Base-by-base conservation (phyloP, 225 moss, liverwort and hornwort genomes). In the Neckera pumila region DNA sequence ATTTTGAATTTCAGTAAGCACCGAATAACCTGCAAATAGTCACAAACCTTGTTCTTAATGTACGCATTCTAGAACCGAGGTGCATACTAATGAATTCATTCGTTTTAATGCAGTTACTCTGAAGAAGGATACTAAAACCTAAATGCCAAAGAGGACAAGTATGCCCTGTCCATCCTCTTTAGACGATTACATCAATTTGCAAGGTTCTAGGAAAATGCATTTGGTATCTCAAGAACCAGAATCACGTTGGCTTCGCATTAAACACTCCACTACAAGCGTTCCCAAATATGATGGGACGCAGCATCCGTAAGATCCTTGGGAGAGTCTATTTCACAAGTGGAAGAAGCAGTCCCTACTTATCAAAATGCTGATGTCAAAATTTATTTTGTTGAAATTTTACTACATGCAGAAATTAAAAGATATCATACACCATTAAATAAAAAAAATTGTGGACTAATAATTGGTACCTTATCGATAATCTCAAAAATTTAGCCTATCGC, bases 1-100 rank as follows among this genome's bases (percentile, higher is more conserved):
- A 58, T 97, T 93, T 85, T 99, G 99, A 85, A 99, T 97, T 90
- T 99, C 99, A 60, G 95, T 96, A 54, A 99, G 96, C 91, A 97
- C 97, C 90, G 95, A 90, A 88, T 96, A 97, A 66, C 97, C 99
- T 99, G 95, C 85, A 87, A 88, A 81, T 19, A 49, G 54, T 36
- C 60, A 87, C 71, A 87, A 81, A 70, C n/a, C 36, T 63, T 81
- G 38, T 62, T 59, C 65, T 82, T 33, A 87, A 86, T 4, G 40
- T 53, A 33, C 43, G 45, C 40, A 81, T 42, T 70, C 27, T 79
- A 79, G 53, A 82, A 65, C 54, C 64, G 84, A 59, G 43, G 27
- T 40, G 49, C 8, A 78, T 42, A 42, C 11, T 60, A 73, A 53
- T 82, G 79, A 83, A 82, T 53, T 54, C 36, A 66, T 79, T 19